Evolutionary conservation across 306 rosid genomes (phyloP).

Genomic region (Rosa lucieae): DNA sequence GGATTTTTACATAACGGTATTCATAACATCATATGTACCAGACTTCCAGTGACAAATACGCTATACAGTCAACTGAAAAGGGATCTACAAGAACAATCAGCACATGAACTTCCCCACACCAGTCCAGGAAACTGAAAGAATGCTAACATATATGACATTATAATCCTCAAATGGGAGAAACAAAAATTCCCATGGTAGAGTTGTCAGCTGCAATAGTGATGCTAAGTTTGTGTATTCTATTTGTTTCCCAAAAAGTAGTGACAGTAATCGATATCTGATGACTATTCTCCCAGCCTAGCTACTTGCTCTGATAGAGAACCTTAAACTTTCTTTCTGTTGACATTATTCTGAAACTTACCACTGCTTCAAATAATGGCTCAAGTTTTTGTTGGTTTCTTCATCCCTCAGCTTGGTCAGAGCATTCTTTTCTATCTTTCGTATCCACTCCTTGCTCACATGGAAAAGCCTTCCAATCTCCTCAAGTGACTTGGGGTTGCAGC

Average conservation of each 20-base stretch:
- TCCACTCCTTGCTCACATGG: conserved; percentile 67
- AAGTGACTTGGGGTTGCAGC: conserved; percentile 65
- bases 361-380: conserved; percentile 54
- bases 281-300: background rate
- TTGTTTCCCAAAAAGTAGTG: background rate
- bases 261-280: background rate
- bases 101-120: background rate
- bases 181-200: conserved; percentile 4
- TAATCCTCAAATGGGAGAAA: background rate
- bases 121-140: conserved; percentile 7
- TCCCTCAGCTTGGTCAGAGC: conserved; percentile 57
- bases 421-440: conserved; percentile 69
- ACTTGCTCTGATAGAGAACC: background rate
- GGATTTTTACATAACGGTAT: background rate
- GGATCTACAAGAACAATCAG: background rate
- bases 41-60: background rate
- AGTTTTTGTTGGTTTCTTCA: conserved; percentile 40
- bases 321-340: background rate
- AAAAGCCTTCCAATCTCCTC: conserved; percentile 68
- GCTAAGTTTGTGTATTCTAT: background rate
- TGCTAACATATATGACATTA: background rate
- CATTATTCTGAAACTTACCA: conserved; percentile 29
- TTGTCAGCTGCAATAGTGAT: conserved; percentile 11
- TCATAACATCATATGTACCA: background rate
- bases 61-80: background rate